Evolutionary conservation across 768 basidiomycete genomes (phyloP).

Genomic region (Boletus sp.): DNA sequence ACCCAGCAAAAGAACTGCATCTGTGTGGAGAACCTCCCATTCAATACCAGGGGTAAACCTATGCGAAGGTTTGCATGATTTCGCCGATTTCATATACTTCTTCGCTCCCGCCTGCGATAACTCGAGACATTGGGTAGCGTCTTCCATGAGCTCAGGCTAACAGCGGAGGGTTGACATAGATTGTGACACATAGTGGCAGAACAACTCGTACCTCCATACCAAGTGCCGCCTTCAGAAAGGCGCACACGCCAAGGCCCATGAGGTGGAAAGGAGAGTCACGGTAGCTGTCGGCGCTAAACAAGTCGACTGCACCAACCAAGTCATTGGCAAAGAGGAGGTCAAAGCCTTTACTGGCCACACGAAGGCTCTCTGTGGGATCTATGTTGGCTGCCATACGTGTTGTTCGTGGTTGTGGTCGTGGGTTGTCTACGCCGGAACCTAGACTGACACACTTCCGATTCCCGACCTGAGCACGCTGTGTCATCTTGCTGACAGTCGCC

Average conservation of each 20-base stretch:
- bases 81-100: slow-evolving; percentile 42
- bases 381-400: neutral
- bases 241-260: slow-evolving; percentile 67
- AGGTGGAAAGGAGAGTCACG: slow-evolving; percentile 66
- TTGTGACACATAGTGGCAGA: neutral
- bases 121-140: slow-evolving; percentile 55
- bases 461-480: slow-evolving; percentile 6
- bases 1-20: slow-evolving; percentile 66
- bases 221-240: slow-evolving; percentile 73
- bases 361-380: slow-evolving; percentile 31
- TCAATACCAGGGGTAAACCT: slow-evolving; percentile 63
- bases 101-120: slow-evolving; percentile 60
- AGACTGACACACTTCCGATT: neutral
- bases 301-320: slow-evolving; percentile 47
- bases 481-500: neutral
- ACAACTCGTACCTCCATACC: slow-evolving; percentile 63
- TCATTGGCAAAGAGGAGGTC: slow-evolving; percentile 69
- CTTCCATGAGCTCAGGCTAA: slow-evolving; percentile 58
- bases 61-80: slow-evolving; percentile 31
- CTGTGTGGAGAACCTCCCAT: slow-evolving; percentile 74
- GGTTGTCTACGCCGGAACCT: neutral
- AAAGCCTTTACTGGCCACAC: slow-evolving; percentile 50
- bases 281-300: slow-evolving; percentile 34
- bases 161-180: neutral
- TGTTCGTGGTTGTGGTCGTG: neutral